phyloP scores from a whole-genome alignment of 805 yeast species.

The Hanseniaspora mollemarum region DNA sequence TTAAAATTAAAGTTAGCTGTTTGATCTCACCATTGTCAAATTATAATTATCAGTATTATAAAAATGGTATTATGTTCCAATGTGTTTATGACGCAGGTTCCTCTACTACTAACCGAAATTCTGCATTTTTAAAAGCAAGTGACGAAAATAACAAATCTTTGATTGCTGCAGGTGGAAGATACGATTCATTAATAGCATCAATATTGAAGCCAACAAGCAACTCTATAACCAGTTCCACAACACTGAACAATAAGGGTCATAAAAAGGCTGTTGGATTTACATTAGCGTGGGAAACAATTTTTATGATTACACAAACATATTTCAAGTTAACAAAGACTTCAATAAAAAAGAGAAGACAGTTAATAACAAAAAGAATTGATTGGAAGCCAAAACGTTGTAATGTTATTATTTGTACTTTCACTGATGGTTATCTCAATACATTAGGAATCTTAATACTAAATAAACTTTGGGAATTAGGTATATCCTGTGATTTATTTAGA shows the following conservation, averaged over 20 bases:
- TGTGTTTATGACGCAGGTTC: constrained; percentile 44
- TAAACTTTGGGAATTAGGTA: constrained; percentile 62
- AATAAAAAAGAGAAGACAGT: constrained; percentile 28
- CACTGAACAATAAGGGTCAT: constrained; percentile 20
- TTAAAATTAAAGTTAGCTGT: constrained; percentile 50
- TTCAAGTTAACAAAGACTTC: constrained; percentile 32
- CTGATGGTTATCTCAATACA: constrained; percentile 43
- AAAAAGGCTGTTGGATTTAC: constrained; percentile 78
- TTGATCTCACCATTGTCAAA: constrained; percentile 73
- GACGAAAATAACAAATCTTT: constrained; percentile 39
- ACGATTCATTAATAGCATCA: constrained; percentile 58
- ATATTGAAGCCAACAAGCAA: constrained; percentile 46
- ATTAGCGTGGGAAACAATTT: constrained; percentile 59
- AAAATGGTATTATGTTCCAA: constrained; percentile 79
- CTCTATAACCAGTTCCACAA: constrained; percentile 19
- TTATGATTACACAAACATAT: constrained; percentile 40
- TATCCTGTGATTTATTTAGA: constrained; percentile 60
- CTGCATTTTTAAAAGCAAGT: not conserved
- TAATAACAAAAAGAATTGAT: constrained; percentile 32
- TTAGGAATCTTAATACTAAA: constrained; percentile 54
- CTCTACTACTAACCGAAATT: not conserved
- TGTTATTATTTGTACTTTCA: constrained; percentile 63
- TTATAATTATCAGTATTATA: constrained; percentile 68
- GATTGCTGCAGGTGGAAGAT: constrained; percentile 89
- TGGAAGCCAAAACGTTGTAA: constrained; percentile 63